Base-by-base conservation (phyloP, 352 stramenopile species). In the Globisporangium nodosum region DNA sequence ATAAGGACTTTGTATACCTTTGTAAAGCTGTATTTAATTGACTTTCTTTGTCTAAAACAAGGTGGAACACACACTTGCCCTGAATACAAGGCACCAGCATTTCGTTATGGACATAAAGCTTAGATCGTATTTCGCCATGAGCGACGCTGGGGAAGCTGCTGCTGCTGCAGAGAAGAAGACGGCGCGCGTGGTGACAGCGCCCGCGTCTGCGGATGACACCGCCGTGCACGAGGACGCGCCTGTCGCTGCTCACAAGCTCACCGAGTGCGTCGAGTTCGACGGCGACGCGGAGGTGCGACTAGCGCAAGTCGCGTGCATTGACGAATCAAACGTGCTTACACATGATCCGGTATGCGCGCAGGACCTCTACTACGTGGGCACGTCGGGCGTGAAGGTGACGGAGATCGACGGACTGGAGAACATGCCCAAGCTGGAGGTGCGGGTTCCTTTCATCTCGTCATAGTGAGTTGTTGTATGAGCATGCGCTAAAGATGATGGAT, bases 361-460 rank as follows among this genome's bases (percentile, higher is more conserved):
- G 69, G 85, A 92, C n/a, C 61, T 94, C 18, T 91, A 90, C 63
- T 90, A 92, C 54, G 76, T 94, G 21, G 85, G 85, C 21, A 94
- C 85, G 8, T 71, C 85, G 13, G 85, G 85, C 2, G 68, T 92
- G n/a, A 94, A 94, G 55, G 75, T 74, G 20, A 91, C 78, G 8
- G 57, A 85, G 42, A 66, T 94, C 12, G 74, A 92, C 57, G 71
- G 69, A 0, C 61, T 94, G 0, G 75, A 85, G 18, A 56, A 66
- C 18, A 71, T 92, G 58, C 58, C 69, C 11, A 66, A 71, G 13
- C 66, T 92, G 11, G 53, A 76, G 65, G 76, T 84, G 63, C 18
- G 56, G 39, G 1, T 6, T 16, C 24, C 20, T 47, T 5, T 48
- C 15, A 35, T 20, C 6, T 20, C 39, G 13, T 6, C 48, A 49